These are phyloP conservation scores for Penicillium glabrum DNA, from an alignment of 2,329 filamentous ascomycete genomes.

Conservation along the genomic window DNA sequence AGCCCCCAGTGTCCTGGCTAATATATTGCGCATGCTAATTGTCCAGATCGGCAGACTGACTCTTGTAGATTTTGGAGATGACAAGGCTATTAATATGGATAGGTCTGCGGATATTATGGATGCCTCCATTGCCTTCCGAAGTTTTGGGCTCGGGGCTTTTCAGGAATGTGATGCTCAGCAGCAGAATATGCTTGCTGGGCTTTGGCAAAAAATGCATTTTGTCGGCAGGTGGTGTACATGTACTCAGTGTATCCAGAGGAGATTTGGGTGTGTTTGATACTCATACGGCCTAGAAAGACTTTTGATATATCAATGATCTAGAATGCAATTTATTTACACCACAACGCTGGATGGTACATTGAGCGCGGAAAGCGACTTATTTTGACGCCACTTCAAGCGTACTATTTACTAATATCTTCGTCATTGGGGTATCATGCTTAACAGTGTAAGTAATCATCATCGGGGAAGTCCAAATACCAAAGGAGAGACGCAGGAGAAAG, in stretches of 20 bases:
- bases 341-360: no score
- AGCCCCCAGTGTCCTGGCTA: background rate
- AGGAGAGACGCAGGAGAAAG: no score
- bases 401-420: no score
- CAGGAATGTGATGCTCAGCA: background rate
- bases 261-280: background rate
- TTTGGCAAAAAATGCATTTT: background rate
- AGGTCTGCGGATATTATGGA: background rate
- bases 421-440: no score
- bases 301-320: background rate
- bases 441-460: no score
- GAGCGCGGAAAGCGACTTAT: no score
- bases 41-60: background rate
- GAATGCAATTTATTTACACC: no score
- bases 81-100: background rate
- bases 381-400: no score
- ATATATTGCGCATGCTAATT: background rate
- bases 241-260: background rate
- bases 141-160: background rate
- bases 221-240: background rate
- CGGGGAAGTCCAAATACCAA: no score
- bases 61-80: background rate
- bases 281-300: background rate
- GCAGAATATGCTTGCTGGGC: background rate
- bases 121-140: background rate